Conservation (phyloP, 805 yeast genomes). For the Saturnispora sekii region DNA sequence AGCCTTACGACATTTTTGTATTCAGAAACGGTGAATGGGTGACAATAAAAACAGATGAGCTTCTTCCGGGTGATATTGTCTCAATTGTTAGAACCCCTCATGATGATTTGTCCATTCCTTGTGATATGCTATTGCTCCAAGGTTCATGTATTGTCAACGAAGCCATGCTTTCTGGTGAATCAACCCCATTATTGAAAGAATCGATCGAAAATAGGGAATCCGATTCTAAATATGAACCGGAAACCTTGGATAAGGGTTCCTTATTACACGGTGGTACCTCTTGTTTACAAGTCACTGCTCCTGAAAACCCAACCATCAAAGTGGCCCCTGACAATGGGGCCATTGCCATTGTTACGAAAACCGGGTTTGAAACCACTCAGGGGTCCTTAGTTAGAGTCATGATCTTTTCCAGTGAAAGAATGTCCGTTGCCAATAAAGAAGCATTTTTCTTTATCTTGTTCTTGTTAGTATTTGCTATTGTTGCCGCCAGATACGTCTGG, state of each 20-base stretch:
- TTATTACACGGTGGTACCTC: constrained; percentile 92
- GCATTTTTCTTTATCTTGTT: constrained; percentile 88
- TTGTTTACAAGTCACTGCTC: constrained; percentile 80
- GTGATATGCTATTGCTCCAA: constrained; percentile 77
- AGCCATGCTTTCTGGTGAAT: constrained; percentile 98
- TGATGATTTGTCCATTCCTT: constrained; percentile 89
- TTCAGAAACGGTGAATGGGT: constrained; percentile 65
- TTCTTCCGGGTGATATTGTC: constrained; percentile 87
- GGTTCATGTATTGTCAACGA: constrained; percentile 96
- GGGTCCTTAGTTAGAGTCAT: constrained; percentile 95
- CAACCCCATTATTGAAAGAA: constrained; percentile 92
- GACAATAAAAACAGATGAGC: constrained; percentile 56
- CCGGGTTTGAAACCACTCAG: constrained; percentile 98
- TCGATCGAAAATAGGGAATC: constrained; percentile 76
- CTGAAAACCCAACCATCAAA: constrained; percentile 41
- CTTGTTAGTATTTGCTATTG: constrained; percentile 81
- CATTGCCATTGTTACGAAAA: constrained; percentile 77
- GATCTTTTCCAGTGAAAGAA: constrained; percentile 95
- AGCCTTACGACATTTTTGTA: constrained; percentile 74
- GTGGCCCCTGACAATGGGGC: constrained; percentile 89
- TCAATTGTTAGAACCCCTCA: constrained; percentile 72
- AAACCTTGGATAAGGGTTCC: constrained; percentile 83
- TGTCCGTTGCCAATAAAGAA: constrained; percentile 91
- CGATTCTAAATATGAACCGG: constrained; percentile 56
- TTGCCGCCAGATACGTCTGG: constrained; percentile 98